phyloP scores from a whole-genome alignment of 2,329 filamentous ascomycete genomes.

The Didymella keratinophila region DNA sequence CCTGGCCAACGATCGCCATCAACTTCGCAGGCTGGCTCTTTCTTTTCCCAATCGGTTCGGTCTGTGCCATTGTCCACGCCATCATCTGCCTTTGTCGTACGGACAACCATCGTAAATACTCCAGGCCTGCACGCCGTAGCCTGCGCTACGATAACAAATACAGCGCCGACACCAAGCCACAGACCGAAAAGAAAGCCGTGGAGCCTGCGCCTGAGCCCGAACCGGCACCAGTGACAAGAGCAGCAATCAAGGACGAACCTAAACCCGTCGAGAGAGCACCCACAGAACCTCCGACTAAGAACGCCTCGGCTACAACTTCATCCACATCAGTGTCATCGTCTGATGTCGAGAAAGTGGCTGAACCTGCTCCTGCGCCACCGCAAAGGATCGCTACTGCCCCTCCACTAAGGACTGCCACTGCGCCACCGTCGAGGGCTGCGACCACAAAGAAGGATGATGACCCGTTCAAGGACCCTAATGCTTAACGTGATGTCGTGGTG shows the following conservation, averaged over 20 bases:
- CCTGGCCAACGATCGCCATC: slow-evolving; percentile 6
- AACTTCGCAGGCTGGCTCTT: slow-evolving; percentile 17
- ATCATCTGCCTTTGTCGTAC: slow-evolving; percentile 25
- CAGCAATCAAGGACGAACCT: background rate
- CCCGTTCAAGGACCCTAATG: slow-evolving; percentile 11
- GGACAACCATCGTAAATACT: slow-evolving; percentile 15
- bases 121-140: slow-evolving; percentile 14
- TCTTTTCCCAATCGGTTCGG: slow-evolving; percentile 8
- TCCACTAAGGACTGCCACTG: background rate
- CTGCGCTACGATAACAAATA: slow-evolving; percentile 14
- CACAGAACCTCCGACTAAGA: slow-evolving; percentile 1
- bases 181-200: background rate
- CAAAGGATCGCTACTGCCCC: background rate
- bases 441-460: slow-evolving; percentile 8
- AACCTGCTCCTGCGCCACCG: background rate
- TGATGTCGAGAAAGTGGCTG: slow-evolving; percentile 5
- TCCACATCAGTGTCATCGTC: slow-evolving; percentile 18
- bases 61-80: slow-evolving; percentile 15
- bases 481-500: slow-evolving; percentile 5
- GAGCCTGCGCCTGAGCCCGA: background rate
- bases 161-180: background rate
- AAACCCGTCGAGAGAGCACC: slow-evolving; percentile 1
- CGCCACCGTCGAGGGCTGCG: background rate
- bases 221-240: slow-evolving; percentile 6
- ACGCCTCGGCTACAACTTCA: slow-evolving; percentile 2